Base-by-base conservation (phyloP, 495 filamentous ascomycete genomes). In the Viridothelium virens region DNA sequence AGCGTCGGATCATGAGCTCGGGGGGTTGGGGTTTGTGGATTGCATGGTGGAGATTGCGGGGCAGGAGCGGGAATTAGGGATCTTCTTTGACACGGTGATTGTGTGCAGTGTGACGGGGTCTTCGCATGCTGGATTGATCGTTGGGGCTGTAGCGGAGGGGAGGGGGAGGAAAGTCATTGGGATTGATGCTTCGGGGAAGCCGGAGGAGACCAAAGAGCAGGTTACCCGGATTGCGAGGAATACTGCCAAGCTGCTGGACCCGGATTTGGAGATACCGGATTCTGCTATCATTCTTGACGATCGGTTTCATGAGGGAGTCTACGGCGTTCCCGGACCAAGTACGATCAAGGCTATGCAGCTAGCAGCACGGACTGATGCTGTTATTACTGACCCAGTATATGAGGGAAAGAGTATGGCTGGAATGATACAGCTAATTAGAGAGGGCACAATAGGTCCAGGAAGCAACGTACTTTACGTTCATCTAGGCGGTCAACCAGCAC, bases 371-470 rank as follows among this genome's bases (percentile, higher is more conserved):
- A 87, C 82, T 39, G 86, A 88, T 76, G 85, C 80, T 0, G 85
- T 88, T 65, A 85, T 89, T 62, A 87, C 85, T 9, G 86, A 88
- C 71, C 85, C 85, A 0, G 86, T 89, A 2, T 88, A 89, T 69
- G 84, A 86, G 72, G 86, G 86, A 0, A 88, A 88, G 79, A 86
- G 82, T 65, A 73, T 89, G 67, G 84, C 85, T 2, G 85, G 86
- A 0, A 82, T 88, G 82, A 78, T 87, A 72, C 83, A 85, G 70
- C 73, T 87, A 79, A 81, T 88, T n/a, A 75, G 74, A 38, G 78
- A 76, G 53, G 85, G 79, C 4, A 83, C 84, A 68, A 83, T 88
- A 56, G 34, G 34, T 0, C 70, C 73, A 7, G 84, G 79, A 0
- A 80, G 78, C 47, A 87, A 84, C 74, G 80, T 87, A 18, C 65